Evolutionary conservation across 2,329 filamentous ascomycete genomes (phyloP).

Genomic region (Albifimbria verrucaria): DNA sequence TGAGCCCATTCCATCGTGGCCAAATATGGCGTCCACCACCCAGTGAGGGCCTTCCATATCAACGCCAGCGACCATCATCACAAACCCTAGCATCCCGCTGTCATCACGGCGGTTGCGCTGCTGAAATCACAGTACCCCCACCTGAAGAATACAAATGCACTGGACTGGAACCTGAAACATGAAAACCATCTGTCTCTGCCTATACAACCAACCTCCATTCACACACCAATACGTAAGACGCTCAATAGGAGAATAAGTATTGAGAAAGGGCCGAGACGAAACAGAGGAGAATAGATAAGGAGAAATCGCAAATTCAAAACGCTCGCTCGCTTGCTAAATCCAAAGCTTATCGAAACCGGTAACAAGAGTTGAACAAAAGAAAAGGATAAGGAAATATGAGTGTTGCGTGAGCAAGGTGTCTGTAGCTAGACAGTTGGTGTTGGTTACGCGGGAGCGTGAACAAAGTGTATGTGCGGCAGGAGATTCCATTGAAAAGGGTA

Average conservation of each 20-base stretch:
- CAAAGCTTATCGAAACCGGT: slow-evolving; percentile 18
- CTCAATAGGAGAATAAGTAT: slow-evolving; percentile 5
- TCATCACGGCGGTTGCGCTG: slow-evolving; percentile 46
- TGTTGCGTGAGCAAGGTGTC: slow-evolving; percentile 49
- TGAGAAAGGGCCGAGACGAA: slow-evolving; percentile 18
- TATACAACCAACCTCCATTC: not conserved
- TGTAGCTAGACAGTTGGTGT: slow-evolving; percentile 19
- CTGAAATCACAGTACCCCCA: not conserved
- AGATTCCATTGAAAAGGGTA: slow-evolving; percentile 12
- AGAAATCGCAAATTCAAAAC: slow-evolving; percentile 26
- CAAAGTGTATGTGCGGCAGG: slow-evolving; percentile 4
- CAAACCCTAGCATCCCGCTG: slow-evolving; percentile 62
- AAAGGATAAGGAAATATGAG: slow-evolving; percentile 27
- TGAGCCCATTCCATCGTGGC: not conserved
- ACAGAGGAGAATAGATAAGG: slow-evolving; percentile 23
- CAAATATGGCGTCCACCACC: not conserved
- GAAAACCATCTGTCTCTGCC: not conserved
- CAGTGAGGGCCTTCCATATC: not conserved
- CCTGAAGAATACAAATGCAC: not conserved
- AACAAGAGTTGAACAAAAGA: not conserved
- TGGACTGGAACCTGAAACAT: slow-evolving; percentile 1
- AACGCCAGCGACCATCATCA: slow-evolving; percentile 40
- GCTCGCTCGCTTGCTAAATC: slow-evolving; percentile 34
- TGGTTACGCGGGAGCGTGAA: not conserved
- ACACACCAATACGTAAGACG: too few species aligned